Base-by-base conservation (phyloP, 257 asterid genomes). In the Cordia subcordata region DNA sequence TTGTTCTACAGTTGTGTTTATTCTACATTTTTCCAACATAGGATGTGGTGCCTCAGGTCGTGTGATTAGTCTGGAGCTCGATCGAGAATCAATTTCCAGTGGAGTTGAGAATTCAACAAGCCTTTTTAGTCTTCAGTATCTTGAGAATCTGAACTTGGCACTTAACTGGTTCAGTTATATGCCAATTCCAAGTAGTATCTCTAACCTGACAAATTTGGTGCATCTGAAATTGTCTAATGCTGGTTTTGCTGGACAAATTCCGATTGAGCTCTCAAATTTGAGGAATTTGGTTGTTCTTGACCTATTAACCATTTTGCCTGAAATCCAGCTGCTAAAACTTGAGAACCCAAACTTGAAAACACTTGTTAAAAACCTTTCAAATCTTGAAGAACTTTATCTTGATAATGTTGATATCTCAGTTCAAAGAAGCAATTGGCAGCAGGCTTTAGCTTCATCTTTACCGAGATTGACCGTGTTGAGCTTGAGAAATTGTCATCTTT, bases 61-160 rank as follows among this genome's bases (percentile, higher is more conserved):
- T n/a, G n/a, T n/a, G n/a, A n/a, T n/a, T n/a, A n/a, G n/a, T n/a
- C n/a, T n/a, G n/a, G n/a, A 85, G 67, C 83, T 87, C 60, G 73
- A 72, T 15, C 10, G 23, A 15, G 85, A 80, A 46, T 69, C 81
- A 5, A 80, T 87, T 60, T 63, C 77, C 1, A 76, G 65, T 3
- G 76, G 77, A 12, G 63, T 82, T 22, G 39, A 35, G 18, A 69
- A 45, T 60, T 40, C 66, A 10, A 68, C 60, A 32, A 55, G 59
- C 46, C 61, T 72, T 55, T 72, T 72, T 53, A 16, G 46, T 2
- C 74, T 73, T 35, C 22, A 23, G 8, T 53, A 38, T 38, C 54
- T 67, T 13, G 49, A 35, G 59, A 62, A 51, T n/a, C 57, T 73
- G 23, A 68, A 22, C 63, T 59, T 73, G 10, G 64, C 74, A 16